A percentile compares a stretch with the other conserved stretches of the same genome.
These are phyloP conservation scores for Triticum urartu DNA, from an alignment of 176 grass and related monocot species.

Conservation along the genomic window DNA sequence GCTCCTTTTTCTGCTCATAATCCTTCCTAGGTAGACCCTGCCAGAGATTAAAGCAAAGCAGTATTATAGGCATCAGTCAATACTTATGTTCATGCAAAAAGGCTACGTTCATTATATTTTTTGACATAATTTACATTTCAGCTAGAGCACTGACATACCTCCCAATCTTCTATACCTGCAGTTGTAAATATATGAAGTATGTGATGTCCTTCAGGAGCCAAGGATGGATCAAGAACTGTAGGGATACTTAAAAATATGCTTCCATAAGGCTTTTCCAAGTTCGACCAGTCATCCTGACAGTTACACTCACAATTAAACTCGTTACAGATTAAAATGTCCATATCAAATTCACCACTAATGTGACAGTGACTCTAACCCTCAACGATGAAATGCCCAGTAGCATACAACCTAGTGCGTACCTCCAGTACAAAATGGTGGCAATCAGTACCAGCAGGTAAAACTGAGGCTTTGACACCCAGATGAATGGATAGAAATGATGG, in stretches of 20 bases:
- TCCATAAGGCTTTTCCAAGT: slow-evolving; percentile 88
- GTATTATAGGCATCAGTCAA: slow-evolving; percentile 6
- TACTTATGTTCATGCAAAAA: slow-evolving; percentile 1
- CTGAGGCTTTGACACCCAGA: slow-evolving; percentile 85
- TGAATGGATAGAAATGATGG: slow-evolving; percentile 98
- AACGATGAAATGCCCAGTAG: background rate
- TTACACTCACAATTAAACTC: slow-evolving; percentile 9
- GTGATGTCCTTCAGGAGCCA: slow-evolving; percentile 89
- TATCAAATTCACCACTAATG: background rate
- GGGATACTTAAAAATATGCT: slow-evolving; percentile 98
- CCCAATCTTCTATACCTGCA: slow-evolving; percentile 89
- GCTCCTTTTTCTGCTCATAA: slow-evolving; percentile 83
- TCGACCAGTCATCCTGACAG: slow-evolving; percentile 80
- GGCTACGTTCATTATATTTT: background rate
- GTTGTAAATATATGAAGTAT: slow-evolving; percentile 97
- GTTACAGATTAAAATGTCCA: background rate
- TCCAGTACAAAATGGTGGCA: slow-evolving; percentile 97
- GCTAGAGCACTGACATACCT: slow-evolving; percentile 39
- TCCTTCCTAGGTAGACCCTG: slow-evolving; percentile 77
- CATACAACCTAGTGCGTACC: slow-evolving; percentile 45
- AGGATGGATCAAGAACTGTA: slow-evolving; percentile 88
- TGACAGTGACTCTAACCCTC: background rate
- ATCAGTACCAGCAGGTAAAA: slow-evolving; percentile 81
- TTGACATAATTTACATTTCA: background rate
- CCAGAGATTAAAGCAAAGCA: slow-evolving; percentile 7